These are phyloP conservation scores for Sanghuangporus weigelae DNA, from an alignment of 1,284 basidiomycete species.

Conservation along the genomic window DNA sequence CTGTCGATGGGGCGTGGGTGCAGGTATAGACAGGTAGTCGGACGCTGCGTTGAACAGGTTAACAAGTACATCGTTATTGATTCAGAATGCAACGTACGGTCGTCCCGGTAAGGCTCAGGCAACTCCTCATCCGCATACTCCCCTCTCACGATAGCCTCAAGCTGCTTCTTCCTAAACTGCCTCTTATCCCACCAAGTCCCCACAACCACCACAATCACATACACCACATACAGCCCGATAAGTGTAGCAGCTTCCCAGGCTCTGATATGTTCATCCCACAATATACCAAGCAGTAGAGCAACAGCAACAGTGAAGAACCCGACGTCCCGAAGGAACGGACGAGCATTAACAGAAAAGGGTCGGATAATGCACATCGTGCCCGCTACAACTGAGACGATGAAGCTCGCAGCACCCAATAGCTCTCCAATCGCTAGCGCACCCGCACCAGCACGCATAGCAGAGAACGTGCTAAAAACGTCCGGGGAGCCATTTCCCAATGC, in stretches of 20 bases:
- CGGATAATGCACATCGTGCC: conserved; percentile 95
- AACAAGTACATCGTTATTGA: conserved; percentile 20
- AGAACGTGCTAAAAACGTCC: conserved; percentile 92
- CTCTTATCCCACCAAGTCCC: conserved; percentile 74
- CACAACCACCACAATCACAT: conserved; percentile 74
- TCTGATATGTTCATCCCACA: conserved; percentile 74
- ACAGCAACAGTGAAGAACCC: conserved; percentile 89
- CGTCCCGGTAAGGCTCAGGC: conserved; percentile 50
- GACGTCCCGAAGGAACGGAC: conserved; percentile 88
- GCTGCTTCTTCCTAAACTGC: conserved; percentile 38
- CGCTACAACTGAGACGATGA: conserved; percentile 93
- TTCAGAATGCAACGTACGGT: conserved; percentile 39
- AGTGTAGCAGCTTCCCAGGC: conserved; percentile 73
- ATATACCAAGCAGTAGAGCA: conserved; percentile 63
- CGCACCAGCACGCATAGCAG: conserved; percentile 82
- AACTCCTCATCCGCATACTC: conserved; percentile 58
- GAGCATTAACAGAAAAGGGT: conserved; percentile 80
- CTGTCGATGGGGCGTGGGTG: conserved; percentile 4
- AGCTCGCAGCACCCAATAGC: conserved; percentile 90
- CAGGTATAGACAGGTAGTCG: conserved; percentile 3
- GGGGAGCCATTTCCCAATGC: conserved; percentile 94
- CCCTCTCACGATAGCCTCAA: conserved; percentile 50
- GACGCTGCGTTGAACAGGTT: neutral
- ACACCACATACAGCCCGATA: conserved; percentile 72
- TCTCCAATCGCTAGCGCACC: conserved; percentile 93